phyloP scores from a whole-genome alignment of 192 early-diverging fungal genomes.

The Haplosporangium gracile region DNA sequence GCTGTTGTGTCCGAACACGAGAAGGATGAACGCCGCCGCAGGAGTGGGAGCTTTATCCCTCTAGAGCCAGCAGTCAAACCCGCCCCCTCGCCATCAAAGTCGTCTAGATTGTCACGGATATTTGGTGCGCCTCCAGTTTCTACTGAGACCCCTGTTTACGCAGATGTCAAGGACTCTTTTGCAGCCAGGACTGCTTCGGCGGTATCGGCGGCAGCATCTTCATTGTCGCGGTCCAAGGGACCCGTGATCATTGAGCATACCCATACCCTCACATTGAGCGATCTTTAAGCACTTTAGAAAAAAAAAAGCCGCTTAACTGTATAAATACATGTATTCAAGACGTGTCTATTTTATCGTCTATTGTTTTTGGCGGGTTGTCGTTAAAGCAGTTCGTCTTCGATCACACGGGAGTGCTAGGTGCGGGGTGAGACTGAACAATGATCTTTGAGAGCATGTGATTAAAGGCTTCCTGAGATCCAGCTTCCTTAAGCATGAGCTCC shows the following conservation, averaged over 20 bases:
- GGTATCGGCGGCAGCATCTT: neutral
- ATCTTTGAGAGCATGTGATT: constrained; percentile 35
- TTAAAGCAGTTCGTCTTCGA: neutral
- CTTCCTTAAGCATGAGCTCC: constrained; percentile 42
- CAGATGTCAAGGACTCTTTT: neutral
- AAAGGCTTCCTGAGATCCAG: constrained; percentile 46
- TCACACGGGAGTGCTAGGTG: constrained; percentile 21
- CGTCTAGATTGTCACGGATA: neutral
- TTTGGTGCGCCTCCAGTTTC: neutral
- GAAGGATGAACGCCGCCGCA: constrained; percentile 21
- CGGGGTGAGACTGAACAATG: constrained; percentile 42
- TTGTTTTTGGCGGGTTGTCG: neutral
- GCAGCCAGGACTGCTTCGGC: neutral
- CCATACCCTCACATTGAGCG: constrained; percentile 21
- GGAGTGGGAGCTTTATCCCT: constrained; percentile 40
- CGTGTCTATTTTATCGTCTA: neutral
- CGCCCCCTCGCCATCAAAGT: neutral
- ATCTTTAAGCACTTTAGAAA: constrained; percentile 7
- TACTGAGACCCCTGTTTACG: no score
- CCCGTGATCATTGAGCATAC: constrained; percentile 26
- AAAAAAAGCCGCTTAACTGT: no score
- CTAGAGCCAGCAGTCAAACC: neutral
- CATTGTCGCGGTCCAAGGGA: constrained; percentile 14
- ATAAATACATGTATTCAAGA: no score
- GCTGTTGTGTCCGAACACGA: no score